Evolutionary conservation across 768 basidiomycete genomes (phyloP).

Genomic region (Chalciporus sphaerocephalus): DNA sequence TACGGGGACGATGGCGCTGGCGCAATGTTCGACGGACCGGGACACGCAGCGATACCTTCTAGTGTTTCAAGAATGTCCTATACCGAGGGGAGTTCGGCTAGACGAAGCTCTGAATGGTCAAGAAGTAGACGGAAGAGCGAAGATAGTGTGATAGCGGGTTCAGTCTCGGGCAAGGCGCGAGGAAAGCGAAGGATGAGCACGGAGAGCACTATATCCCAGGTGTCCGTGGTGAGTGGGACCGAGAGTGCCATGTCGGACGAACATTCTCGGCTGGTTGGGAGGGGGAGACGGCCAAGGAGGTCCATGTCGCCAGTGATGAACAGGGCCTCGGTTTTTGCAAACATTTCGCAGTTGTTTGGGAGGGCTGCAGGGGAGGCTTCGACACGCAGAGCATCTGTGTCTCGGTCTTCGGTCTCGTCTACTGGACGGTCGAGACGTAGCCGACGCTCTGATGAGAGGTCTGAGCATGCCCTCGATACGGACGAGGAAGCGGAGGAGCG

Average conservation of each 20-base stretch:
- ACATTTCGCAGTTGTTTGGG: conserved; percentile 65
- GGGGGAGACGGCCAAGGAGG: conserved; percentile 33
- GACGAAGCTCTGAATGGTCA: conserved; percentile 54
- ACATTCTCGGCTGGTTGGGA: conserved; percentile 26
- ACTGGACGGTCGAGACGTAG: conserved; percentile 47
- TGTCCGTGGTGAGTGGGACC: conserved; percentile 38
- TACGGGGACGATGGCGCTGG: conserved; percentile 58
- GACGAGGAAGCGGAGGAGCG: conserved; percentile 65
- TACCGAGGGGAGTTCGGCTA: conserved; percentile 38
- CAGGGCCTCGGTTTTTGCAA: conserved; percentile 52
- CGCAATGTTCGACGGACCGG: conserved; percentile 73
- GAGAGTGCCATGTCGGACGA: conserved; percentile 38
- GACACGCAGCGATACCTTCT: conserved; percentile 62
- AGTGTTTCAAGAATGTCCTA: conserved; percentile 79
- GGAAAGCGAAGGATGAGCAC: conserved; percentile 43
- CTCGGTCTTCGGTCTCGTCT: conserved; percentile 51
- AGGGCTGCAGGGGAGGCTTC: conserved; percentile 41
- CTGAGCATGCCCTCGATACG: conserved; percentile 52
- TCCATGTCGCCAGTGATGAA: conserved; percentile 36
- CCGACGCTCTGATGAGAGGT: conserved; percentile 52
- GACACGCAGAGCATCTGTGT: conserved; percentile 51
- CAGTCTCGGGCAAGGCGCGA: conserved; percentile 25
- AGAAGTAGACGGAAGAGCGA: conserved; percentile 47
- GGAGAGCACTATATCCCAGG: conserved; percentile 37
- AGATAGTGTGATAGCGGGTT: conserved; percentile 33